Evolutionary conservation across 305 asterid species (phyloP), one percentile per base, ranked within the genome.

Genomic region (Ilex paraguariensis): DNA sequence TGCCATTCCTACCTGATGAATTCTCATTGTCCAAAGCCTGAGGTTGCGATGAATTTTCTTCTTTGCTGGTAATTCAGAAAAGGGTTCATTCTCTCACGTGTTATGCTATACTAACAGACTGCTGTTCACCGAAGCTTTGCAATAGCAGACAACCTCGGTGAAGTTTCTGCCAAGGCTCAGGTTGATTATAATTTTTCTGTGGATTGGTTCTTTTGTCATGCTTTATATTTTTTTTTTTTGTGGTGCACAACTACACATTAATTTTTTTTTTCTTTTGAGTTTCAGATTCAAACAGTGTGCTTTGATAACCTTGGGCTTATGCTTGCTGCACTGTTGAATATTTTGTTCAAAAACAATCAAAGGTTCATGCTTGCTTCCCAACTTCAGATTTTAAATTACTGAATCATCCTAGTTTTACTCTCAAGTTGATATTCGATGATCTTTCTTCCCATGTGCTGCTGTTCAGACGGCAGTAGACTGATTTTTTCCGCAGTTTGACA

Each of bases 51-150:
- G 42, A 5, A 36, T 36, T 36, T 21, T 21, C 28, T 21, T 21
- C 6, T 36, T 36, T 36, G 42, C 42, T 36, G 9, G 9, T 36
- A 36, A 36, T 36, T 36, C 7, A 36, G 42, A 8, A 36, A 36
- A 36, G 42, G 9, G 42, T 36, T 36, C 3, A 5, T 5, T 36
- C 7, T 36, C 42, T 36, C 42, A 36, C 9, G 6, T 36, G 42
- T 36, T 5, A 36, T 36, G 42, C 9, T 36, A 2, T 45, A 21
- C 60, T 70, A 45, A 64, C 86, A 93, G 98, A 77, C 96, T 69
- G 90, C 97, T 68, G 96, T 93, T 57, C 94, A 93, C 68, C 78
- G 88, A 85, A 93, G 97, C 82, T 93, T 93, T 79, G 96, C 98
- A 44, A 73, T 82, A 46, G 73, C 88, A 5, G 97, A 93, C 75